These are phyloP conservation scores for Xenoacremonium recifei DNA, from an alignment of 2,329 filamentous ascomycete species.

Conservation along the genomic window DNA sequence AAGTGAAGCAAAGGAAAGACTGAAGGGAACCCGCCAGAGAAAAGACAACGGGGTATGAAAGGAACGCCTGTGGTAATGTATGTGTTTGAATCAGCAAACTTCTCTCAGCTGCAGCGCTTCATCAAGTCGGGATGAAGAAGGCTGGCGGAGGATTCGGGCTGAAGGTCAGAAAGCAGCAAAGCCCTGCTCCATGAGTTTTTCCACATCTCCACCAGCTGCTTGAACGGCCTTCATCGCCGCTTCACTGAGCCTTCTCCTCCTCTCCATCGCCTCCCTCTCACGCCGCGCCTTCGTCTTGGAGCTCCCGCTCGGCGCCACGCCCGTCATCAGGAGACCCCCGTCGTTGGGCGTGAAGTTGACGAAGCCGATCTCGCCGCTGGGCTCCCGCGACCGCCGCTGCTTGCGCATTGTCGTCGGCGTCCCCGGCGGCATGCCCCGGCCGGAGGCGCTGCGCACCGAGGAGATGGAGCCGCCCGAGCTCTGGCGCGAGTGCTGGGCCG, in stretches of 20 bases:
- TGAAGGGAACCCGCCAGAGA: too few species aligned
- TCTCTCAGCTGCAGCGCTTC: neutral
- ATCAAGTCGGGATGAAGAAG: too few species aligned
- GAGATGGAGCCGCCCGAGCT: constrained; percentile 38
- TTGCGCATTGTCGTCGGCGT: constrained; percentile 40
- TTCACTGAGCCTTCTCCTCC: constrained; percentile 65
- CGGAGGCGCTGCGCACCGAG: constrained; percentile 35
- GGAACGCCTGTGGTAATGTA: neutral
- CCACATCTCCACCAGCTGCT: constrained; percentile 68
- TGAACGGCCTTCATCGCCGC: constrained; percentile 67
- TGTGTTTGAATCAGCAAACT: neutral
- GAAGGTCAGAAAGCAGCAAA: constrained; percentile 28
- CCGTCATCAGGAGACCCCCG: constrained; percentile 74
- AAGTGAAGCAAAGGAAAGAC: too few species aligned
- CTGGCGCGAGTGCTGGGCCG: constrained; percentile 34
- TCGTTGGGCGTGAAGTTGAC: constrained; percentile 90
- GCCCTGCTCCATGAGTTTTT: constrained; percentile 50
- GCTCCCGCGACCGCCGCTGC: constrained; percentile 36
- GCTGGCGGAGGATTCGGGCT: neutral
- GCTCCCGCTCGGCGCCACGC: constrained; percentile 87
- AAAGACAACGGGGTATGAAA: neutral
- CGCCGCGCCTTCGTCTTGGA: constrained; percentile 92
- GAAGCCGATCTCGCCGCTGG: constrained; percentile 56
- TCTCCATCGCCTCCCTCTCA: constrained; percentile 83
- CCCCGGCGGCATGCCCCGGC: constrained; percentile 36